Evolutionary conservation across 352 stramenopile genomes (phyloP), one percentile per base, ranked within the genome.

Genomic region (Phytophthora idaei): DNA sequence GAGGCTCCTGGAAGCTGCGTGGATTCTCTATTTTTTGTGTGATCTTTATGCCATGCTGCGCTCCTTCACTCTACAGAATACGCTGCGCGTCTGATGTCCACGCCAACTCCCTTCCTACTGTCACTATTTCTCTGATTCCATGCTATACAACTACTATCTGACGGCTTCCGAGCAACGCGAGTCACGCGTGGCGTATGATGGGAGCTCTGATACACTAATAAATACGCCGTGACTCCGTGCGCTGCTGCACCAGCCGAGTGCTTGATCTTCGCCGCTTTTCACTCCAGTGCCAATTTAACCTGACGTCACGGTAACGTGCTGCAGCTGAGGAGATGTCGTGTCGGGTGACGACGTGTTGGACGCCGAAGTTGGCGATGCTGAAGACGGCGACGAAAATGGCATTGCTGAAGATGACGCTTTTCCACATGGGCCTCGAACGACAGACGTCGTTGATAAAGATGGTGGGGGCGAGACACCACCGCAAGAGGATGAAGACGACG

Each of bases 261-360:
- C 54, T 59, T 64, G 29, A 61, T 60, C 37, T 62, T 61, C 21
- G 60, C 51, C 27, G 29, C 37, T 55, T 57, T 53, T 49, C 27
- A 28, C 21, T 44, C 41, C 11, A 12, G 44, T 55, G 36, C 52
- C 51, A 56, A 36, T 47, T 78, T 78, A 92, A 34, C 80, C 84
- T 21, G 84, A 92, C 14, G 80, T 87, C 51, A 90, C 84, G 1
- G 84, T 90, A 42, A 90, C 72, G 54, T 90, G 84, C 52, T 90
- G 84, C 68, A 92, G 62, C 12, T 77, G 73, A 41, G 76, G 78
- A 7, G 81, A 81, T 32, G 78, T 41, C 28, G 75, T 67, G 41
- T 89, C 77, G 1, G 81, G 63, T 1, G 83, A 85, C 39, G 80
- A 84, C 31, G 78, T 65, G 11, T 73, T 74, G 5, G 78, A 76